Percentiles rank a stretch among this genome's conserved stretches.
These are phyloP conservation scores for Fallopia convolvulus DNA, from an alignment of 148 eudicot species.

Conservation along the genomic window DNA sequence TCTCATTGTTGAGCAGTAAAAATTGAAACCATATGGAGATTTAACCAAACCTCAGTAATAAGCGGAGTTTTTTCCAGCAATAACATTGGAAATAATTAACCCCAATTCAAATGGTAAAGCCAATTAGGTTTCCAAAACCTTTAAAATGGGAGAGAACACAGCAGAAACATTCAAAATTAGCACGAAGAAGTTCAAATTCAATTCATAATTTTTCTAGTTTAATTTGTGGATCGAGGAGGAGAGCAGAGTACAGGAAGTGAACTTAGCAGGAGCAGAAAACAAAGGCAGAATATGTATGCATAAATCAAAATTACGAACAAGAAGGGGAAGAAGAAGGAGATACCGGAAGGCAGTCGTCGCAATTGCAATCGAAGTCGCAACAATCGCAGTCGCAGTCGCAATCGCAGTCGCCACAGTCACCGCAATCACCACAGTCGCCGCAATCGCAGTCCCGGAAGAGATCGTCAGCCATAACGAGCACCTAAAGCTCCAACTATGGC, in stretches of 20 bases:
- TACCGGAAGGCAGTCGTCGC: background rate
- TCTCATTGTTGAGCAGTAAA: background rate
- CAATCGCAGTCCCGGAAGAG: constrained; percentile 3
- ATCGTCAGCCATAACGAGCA: background rate
- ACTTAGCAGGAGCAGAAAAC: background rate
- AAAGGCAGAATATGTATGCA: background rate
- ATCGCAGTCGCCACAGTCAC: background rate
- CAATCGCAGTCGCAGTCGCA: background rate
- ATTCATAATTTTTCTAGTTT: background rate
- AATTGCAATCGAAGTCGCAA: constrained; percentile 2
- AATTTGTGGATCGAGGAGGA: background rate
- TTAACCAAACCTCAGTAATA: background rate
- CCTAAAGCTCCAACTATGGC: background rate
- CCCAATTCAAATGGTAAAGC: background rate
- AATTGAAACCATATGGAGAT: background rate
- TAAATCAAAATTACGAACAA: background rate
- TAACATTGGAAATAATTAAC: background rate
- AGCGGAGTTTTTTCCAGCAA: background rate
- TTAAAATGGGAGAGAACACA: background rate
- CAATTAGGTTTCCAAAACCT: background rate
- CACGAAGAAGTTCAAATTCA: background rate
- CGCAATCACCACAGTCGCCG: background rate
- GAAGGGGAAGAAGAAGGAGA: background rate
- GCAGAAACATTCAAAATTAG: background rate
- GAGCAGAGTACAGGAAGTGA: background rate